These are phyloP conservation scores for Capsella rubella DNA, from an alignment of 441 rosid species.

Conservation along the genomic window DNA sequence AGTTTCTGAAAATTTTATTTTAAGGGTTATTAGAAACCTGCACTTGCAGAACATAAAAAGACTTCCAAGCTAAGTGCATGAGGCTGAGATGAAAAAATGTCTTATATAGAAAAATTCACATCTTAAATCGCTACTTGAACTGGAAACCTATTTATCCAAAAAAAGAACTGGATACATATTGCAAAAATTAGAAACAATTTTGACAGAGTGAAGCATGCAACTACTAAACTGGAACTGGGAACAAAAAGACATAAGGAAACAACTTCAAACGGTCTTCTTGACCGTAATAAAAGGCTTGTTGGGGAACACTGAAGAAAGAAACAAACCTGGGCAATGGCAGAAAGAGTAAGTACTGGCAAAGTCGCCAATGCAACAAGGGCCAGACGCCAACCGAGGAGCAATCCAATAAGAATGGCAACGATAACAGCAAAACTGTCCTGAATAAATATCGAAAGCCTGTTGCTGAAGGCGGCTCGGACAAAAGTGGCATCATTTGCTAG, in stretches of 20 bases:
- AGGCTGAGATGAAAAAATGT: conserved; percentile 23
- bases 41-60: not conserved
- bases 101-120: conserved; percentile 17
- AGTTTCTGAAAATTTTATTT: conserved; percentile 73
- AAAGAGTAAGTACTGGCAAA: conserved; percentile 79
- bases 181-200: not conserved
- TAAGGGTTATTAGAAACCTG: conserved; percentile 5
- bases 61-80: conserved; percentile 14
- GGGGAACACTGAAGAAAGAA: conserved; percentile 35
- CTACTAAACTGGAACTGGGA: conserved; percentile 1
- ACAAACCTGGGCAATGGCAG: conserved; percentile 97
- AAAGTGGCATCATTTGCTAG: conserved; percentile 98
- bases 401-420: conserved; percentile 84
- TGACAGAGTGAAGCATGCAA: conserved; percentile 17
- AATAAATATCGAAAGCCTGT: conserved; percentile 89
- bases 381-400: conserved; percentile 87
- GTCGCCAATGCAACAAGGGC: conserved; percentile 94
- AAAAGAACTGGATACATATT: conserved; percentile 1
- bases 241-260: conserved; percentile 1
- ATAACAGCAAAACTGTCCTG: conserved; percentile 89
- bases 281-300: conserved; percentile 27
- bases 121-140: conserved; percentile 18
- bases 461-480: conserved; percentile 94
- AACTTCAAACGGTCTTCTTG: conserved; percentile 20
- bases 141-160: not conserved